These are phyloP conservation scores for Piper longum DNA, from an alignment of 164 flowering plant genomes.

Conservation along the genomic window DNA sequence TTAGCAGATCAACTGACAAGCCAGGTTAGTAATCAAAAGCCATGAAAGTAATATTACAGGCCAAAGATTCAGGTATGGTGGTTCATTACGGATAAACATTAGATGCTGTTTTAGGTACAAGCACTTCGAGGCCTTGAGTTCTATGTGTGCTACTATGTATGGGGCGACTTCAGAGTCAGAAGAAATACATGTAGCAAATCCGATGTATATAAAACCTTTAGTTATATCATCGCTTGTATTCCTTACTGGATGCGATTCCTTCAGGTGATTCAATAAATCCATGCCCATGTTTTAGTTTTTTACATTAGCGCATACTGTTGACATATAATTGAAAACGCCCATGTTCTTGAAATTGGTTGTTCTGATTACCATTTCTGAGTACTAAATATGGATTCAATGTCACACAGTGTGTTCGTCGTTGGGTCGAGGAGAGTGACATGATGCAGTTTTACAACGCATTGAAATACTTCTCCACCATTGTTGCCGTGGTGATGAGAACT, in stretches of 20 bases:
- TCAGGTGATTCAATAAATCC: conserved; percentile 9
- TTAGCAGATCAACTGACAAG: conserved; percentile 62
- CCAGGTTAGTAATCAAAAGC: conserved; percentile 26
- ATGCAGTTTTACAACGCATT: conserved; percentile 49
- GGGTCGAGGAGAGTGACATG: conserved; percentile 48
- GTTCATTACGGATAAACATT: background rate
- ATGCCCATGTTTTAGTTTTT: background rate
- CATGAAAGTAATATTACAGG: background rate
- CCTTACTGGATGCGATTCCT: conserved; percentile 21
- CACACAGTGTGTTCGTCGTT: conserved; percentile 57
- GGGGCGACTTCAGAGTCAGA: conserved; percentile 43
- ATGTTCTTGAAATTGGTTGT: too few species aligned
- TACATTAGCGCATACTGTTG: too few species aligned
- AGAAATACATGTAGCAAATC: conserved; percentile 21
- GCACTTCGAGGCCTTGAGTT: conserved; percentile 56
- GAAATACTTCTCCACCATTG: conserved; percentile 49
- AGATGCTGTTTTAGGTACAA: conserved; percentile 39
- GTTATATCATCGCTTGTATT: conserved; percentile 17
- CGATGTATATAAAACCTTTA: conserved; percentile 19
- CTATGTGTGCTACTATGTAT: conserved; percentile 63
- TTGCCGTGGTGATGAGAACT: conserved; percentile 54
- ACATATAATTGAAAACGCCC: too few species aligned
- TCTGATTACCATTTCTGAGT: background rate
- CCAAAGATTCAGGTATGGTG: too few species aligned
- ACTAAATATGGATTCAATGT: background rate